Evolutionary conservation across 1,284 basidiomycete genomes (phyloP).

Genomic region (Phellopilus nigrolimitatus): DNA sequence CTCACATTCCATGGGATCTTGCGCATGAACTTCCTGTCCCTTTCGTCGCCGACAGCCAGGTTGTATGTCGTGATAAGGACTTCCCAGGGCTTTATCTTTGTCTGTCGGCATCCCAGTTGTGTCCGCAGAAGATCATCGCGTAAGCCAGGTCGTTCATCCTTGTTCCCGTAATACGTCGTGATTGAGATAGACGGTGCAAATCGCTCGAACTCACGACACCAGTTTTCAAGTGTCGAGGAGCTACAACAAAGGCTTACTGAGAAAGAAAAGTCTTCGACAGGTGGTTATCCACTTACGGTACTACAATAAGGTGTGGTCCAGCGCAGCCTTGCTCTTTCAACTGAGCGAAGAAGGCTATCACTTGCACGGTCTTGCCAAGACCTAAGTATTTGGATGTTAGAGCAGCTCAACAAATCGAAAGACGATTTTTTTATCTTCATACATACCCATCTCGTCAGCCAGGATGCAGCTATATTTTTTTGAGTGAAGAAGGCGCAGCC

Average conservation of each 20-base stretch:
- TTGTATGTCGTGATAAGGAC: constrained; percentile 97
- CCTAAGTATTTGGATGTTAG: constrained; percentile 42
- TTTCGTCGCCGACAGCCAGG: constrained; percentile 81
- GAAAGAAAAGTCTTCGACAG: constrained; percentile 7
- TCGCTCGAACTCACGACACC: constrained; percentile 92
- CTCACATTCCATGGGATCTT: constrained; percentile 88
- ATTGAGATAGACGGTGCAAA: constrained; percentile 88
- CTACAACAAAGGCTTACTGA: constrained; percentile 34
- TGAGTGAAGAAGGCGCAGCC: constrained; percentile 86
- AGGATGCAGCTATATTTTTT: constrained; percentile 89
- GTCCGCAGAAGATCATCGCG: constrained; percentile 69
- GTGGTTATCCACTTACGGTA: constrained; percentile 63
- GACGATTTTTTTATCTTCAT: constrained; percentile 5
- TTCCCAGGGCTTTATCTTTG: constrained; percentile 68
- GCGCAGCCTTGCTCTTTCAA: constrained; percentile 73
- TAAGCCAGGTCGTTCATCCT: constrained; percentile 79
- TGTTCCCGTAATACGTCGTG: constrained; percentile 90
- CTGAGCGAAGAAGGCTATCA: constrained; percentile 93
- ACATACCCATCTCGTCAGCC: constrained; percentile 91
- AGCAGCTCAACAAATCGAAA: constrained; percentile 17
- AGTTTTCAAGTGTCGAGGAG: constrained; percentile 96
- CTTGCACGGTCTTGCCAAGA: constrained; percentile 97
- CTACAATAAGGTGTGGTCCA: constrained; percentile 92
- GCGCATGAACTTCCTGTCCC: constrained; percentile 90
- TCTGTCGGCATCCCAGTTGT: constrained; percentile 37